These are phyloP conservation scores for Juncus inflexus DNA, from an alignment of 176 grass and related monocot genomes.

Conservation along the genomic window DNA sequence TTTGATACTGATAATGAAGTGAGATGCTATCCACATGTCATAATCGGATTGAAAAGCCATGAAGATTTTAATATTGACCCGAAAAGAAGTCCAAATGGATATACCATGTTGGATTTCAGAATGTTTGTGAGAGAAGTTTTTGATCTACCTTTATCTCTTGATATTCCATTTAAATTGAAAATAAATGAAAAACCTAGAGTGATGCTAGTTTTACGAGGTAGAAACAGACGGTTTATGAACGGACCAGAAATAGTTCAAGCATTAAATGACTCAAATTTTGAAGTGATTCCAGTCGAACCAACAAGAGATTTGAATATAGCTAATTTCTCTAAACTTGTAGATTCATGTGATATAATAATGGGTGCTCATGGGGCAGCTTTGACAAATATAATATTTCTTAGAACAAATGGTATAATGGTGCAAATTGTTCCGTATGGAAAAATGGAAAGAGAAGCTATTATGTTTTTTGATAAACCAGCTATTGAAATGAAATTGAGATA, in stretches of 20 bases:
- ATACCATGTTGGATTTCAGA: constrained; percentile 53
- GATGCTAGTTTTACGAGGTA: constrained; percentile 43
- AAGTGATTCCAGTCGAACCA: constrained; percentile 40
- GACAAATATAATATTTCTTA: constrained; percentile 75
- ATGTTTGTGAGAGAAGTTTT: constrained; percentile 44
- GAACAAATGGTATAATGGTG: constrained; percentile 46
- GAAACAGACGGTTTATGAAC: constrained; percentile 56
- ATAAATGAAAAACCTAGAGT: constrained; percentile 34
- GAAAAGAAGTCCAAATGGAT: constrained; percentile 33
- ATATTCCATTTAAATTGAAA: constrained; percentile 38
- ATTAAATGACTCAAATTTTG: constrained; percentile 34
- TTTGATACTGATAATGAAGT: constrained; percentile 37
- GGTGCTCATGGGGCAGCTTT: constrained; percentile 75
- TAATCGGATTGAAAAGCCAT: constrained; percentile 59
- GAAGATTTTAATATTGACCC: constrained; percentile 61
- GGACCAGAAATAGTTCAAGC: constrained; percentile 33
- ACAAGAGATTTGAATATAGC: constrained; percentile 32
- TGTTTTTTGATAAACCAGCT: constrained; percentile 38
- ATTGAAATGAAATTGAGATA: constrained; percentile 47
- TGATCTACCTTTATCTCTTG: constrained; percentile 29
- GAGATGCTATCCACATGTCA: constrained; percentile 53
- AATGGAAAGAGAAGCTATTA: constrained; percentile 42
- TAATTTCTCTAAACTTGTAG: constrained; percentile 38
- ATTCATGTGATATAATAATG: constrained; percentile 80
- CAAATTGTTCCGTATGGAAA: constrained; percentile 74